phyloP scores from a whole-genome alignment of 2,329 filamentous ascomycete species.

The Phialophora verrucosa region DNA sequence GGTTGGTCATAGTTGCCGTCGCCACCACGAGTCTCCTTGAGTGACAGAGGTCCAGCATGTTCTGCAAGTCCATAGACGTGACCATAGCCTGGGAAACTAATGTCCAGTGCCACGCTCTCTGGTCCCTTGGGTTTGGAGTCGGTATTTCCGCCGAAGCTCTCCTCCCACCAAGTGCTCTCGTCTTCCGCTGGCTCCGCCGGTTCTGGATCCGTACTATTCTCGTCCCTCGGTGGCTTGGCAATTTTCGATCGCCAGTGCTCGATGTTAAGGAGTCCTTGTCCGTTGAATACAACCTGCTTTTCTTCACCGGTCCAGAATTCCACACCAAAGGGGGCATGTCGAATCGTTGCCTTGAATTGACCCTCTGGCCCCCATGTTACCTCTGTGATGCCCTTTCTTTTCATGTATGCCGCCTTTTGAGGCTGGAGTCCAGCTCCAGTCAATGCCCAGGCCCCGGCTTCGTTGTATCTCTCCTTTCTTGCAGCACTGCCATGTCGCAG shows the following conservation, averaged over 20 bases:
- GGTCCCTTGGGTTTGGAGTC: slow-evolving; percentile 94
- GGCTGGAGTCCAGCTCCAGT: slow-evolving; percentile 74
- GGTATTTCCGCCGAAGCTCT: slow-evolving; percentile 92
- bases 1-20: slow-evolving; percentile 85
- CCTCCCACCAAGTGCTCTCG: slow-evolving; percentile 97
- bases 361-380: slow-evolving; percentile 78
- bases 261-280: slow-evolving; percentile 85
- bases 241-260: slow-evolving; percentile 94
- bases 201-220: slow-evolving; percentile 50
- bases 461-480: slow-evolving; percentile 93
- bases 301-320: slow-evolving; percentile 84
- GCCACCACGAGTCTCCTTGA: slow-evolving; percentile 87
- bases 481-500: slow-evolving; percentile 82
- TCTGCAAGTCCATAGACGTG: slow-evolving; percentile 95
- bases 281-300: slow-evolving; percentile 86
- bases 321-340: slow-evolving; percentile 79
- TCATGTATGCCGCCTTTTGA: slow-evolving; percentile 73
- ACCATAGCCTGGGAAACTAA: slow-evolving; percentile 87
- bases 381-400: slow-evolving; percentile 66
- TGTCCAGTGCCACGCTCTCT: slow-evolving; percentile 88
- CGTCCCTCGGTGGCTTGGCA: slow-evolving; percentile 59
- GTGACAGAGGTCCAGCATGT: slow-evolving; percentile 83
- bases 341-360: slow-evolving; percentile 81
- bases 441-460: slow-evolving; percentile 82
- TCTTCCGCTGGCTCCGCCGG: slow-evolving; percentile 62